phyloP scores from a whole-genome alignment of 2,329 filamentous ascomycete species.

The Xylaria sp. region DNA sequence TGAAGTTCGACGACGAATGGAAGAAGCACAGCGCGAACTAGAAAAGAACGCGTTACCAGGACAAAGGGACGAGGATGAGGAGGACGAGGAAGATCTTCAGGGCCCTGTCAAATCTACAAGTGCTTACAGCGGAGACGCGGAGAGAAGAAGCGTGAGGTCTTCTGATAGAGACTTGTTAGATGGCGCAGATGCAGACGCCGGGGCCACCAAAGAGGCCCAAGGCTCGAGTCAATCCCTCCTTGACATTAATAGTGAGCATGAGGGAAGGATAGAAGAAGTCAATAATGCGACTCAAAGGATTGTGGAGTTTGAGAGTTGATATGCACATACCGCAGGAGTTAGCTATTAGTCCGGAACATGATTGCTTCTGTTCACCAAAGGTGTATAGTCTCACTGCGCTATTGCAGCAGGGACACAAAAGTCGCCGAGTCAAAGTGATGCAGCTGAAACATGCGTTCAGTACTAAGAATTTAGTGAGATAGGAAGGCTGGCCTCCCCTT shows the following conservation, averaged over 20 bases:
- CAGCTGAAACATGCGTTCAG: constrained; percentile 42
- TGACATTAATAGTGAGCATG: constrained; percentile 45
- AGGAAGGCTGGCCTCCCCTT: constrained; percentile 11
- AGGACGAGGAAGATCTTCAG: constrained; percentile 71
- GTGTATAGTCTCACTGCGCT: constrained; percentile 27
- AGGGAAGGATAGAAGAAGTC: constrained; percentile 38
- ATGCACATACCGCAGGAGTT: constrained; percentile 41
- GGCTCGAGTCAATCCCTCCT: constrained; percentile 46
- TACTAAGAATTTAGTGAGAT: constrained; percentile 39
- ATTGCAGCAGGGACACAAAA: constrained; percentile 42
- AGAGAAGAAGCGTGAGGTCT: constrained; percentile 72
- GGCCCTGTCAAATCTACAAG: constrained; percentile 49
- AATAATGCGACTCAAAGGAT: constrained; percentile 54
- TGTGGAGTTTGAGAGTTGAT: constrained; percentile 60
- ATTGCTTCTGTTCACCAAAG: constrained; percentile 36
- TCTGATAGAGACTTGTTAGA: constrained; percentile 77
- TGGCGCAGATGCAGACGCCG: constrained; percentile 77
- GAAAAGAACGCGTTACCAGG: constrained; percentile 81
- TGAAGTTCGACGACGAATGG: constrained; percentile 91
- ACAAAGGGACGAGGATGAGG: constrained; percentile 73
- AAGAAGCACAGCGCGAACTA: constrained; percentile 92
- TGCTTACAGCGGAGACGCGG: constrained; percentile 65
- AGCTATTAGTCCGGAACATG: constrained; percentile 46
- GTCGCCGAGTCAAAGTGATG: constrained; percentile 38
- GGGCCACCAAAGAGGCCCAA: constrained; percentile 54